Evolutionary conservation across 139 green algal species (phyloP), one percentile per base, ranked within the genome.

Genomic region (Tetraselmis chui): DNA sequence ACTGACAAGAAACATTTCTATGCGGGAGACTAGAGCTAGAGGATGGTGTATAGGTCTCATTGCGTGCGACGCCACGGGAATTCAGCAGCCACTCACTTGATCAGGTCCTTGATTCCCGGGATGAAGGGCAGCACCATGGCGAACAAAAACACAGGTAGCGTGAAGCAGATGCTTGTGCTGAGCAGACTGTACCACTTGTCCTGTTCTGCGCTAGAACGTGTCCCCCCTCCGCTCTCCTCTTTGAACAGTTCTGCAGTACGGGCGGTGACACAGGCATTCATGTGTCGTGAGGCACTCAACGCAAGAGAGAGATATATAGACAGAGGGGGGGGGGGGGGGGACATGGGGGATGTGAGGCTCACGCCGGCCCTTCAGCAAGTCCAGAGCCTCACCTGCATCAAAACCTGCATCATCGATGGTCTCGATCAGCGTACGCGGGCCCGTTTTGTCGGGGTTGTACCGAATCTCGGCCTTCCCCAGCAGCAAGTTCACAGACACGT

Each of bases 101-200:
- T 85, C 24, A 90, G 31, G 25, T 32, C 28, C 23, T 76, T n/a
- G 26, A 93, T 28, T 26, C 82, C 83, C 0, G 90, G 89, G 1
- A 96, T 76, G 81, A 93, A 90, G 11, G 92, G 91, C 59, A 95
- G 85, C 27, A 98, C 88, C 94, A 98, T 97, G 30, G 93, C 89
- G 30, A 98, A 76, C 32, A 98, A 79, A 80, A 98, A 95, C 5
- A 98, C 87, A 1, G 96, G 96, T 23, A 96, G 59, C 0, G 96
- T 98, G 84, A 98, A 95, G 26, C 45, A 67, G 45, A 67, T 67
- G 18, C 45, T 67, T 5, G 45, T 67, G 45, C 5, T 67, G 45
- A 67, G 45, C 45, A 67, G 45, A 5, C 11, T 25, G 45, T 67
- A 67, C n/a, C 79, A 31, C 74, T 31, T 77, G 23, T 28, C n/a